Percentiles rank a stretch among this genome's conserved stretches.
phyloP scores from a whole-genome alignment of 148 eudicot species.

The Camellia granthamiana region DNA sequence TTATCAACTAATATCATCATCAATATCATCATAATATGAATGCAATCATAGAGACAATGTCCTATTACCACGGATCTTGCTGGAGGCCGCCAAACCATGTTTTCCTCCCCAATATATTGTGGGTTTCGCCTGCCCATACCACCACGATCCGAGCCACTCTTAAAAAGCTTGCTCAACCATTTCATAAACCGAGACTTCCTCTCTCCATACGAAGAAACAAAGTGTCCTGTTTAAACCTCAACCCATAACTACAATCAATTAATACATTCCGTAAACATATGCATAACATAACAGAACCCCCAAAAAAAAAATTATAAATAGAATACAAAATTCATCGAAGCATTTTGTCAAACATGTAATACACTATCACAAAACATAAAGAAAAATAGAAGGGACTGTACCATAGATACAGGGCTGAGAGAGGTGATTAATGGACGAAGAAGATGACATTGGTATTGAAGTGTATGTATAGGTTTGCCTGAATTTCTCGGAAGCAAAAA shows the following conservation, averaged over 20 bases:
- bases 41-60: not conserved
- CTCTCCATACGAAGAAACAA: constrained; percentile 56
- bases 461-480: constrained; percentile 34
- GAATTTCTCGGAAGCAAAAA: constrained; percentile 36
- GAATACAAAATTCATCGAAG: constrained; percentile 9
- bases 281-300: not conserved
- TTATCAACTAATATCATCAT: not conserved
- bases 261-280: not conserved
- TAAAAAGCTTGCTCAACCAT: constrained; percentile 85
- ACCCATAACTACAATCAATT: constrained; percentile 12
- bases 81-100: constrained; percentile 68
- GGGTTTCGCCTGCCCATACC: constrained; percentile 41
- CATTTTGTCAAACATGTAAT: constrained; percentile 33
- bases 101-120: constrained; percentile 72
- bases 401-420: constrained; percentile 73
- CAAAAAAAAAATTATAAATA: not conserved
- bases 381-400: constrained; percentile 14
- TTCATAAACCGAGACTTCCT: constrained; percentile 74
- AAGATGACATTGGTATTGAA: constrained; percentile 53
- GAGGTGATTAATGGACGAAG: constrained; percentile 56
- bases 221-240: constrained; percentile 42
- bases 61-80: constrained; percentile 63
- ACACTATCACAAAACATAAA: not conserved
- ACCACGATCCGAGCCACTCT: constrained; percentile 53
- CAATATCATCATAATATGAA: not conserved